Conservation (phyloP, 345 rosid genomes). For the Aethionema arabicum region DNA sequence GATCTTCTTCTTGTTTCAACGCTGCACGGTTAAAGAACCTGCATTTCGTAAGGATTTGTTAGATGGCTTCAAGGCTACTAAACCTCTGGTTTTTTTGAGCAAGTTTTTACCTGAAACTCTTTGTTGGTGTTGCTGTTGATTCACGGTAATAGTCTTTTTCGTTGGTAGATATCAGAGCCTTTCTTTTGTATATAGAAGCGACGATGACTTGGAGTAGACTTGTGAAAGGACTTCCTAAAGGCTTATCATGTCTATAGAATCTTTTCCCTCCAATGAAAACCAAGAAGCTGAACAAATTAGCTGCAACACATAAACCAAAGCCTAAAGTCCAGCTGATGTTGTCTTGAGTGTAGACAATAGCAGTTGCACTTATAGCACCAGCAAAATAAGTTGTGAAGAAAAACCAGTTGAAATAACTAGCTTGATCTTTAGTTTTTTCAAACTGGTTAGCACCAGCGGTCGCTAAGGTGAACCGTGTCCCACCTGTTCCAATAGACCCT, state of each 20-base stretch:
- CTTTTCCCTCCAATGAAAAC: slow-evolving; percentile 43
- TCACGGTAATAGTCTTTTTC: slow-evolving; percentile 43
- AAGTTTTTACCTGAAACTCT: slow-evolving; percentile 40
- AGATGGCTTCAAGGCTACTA: not conserved
- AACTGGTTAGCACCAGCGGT: slow-evolving; percentile 53
- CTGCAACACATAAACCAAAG: slow-evolving; percentile 38
- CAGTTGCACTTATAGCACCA: slow-evolving; percentile 32
- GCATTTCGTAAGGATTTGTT: not conserved
- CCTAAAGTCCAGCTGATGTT: slow-evolving; percentile 53
- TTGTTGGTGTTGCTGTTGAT: slow-evolving; percentile 15
- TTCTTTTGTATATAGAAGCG: slow-evolving; percentile 45
- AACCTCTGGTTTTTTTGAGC: not conserved
- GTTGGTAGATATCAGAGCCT: slow-evolving; percentile 31
- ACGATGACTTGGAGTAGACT: slow-evolving; percentile 45
- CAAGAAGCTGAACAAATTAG: slow-evolving; percentile 34
- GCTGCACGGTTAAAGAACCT: slow-evolving; percentile 42
- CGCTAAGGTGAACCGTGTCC: slow-evolving; percentile 35
- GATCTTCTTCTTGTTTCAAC: slow-evolving; percentile 44
- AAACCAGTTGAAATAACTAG: slow-evolving; percentile 56
- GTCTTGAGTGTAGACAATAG: slow-evolving; percentile 45
- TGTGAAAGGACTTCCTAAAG: slow-evolving; percentile 46
- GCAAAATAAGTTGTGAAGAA: slow-evolving; percentile 36
- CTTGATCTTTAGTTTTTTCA: slow-evolving; percentile 37
- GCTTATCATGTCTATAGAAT: slow-evolving; percentile 39
- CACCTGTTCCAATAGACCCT: slow-evolving; percentile 30